Evolutionary conservation across 768 basidiomycete species (phyloP).

Genomic region (Mycena indigotica): DNA sequence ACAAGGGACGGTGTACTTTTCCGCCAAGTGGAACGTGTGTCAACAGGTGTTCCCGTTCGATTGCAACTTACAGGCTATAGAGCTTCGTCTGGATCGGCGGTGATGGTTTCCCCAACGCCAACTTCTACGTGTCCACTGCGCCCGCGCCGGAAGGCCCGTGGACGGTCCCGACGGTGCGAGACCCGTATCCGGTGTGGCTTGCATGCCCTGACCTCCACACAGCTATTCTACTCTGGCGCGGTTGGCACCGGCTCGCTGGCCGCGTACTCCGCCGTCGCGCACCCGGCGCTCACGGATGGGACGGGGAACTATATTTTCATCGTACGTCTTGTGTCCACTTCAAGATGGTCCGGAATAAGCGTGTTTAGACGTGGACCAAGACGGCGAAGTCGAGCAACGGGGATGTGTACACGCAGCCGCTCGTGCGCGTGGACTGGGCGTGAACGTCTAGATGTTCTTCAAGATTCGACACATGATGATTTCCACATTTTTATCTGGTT

Average conservation of each 20-base stretch:
- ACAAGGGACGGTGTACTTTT: conserved; percentile 17
- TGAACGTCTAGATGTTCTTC: too few species aligned
- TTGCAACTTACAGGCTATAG: background rate
- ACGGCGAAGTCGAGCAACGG: background rate
- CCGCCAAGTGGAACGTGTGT: conserved; percentile 14
- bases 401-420: conserved; percentile 16
- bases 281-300: conserved; percentile 18
- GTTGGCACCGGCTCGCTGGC: conserved; percentile 12
- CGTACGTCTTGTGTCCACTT: conserved; percentile 4
- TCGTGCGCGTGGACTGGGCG: conserved; percentile 17
- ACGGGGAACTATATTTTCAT: conserved; percentile 22
- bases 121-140: conserved; percentile 17
- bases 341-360: background rate
- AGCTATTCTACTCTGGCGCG: conserved; percentile 14
- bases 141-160: conserved; percentile 19
- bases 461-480: too few species aligned
- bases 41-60: background rate
- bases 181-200: background rate
- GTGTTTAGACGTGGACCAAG: conserved; percentile 11
- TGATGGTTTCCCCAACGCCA: conserved; percentile 16
- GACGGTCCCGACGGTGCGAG: conserved; percentile 2
- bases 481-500: too few species aligned
- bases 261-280: conserved; percentile 16
- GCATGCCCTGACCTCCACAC: background rate
- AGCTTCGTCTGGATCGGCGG: conserved; percentile 21